Evolutionary conservation across 177 flowering plant species (phyloP).

Genomic region (Telopea speciosissima): DNA sequence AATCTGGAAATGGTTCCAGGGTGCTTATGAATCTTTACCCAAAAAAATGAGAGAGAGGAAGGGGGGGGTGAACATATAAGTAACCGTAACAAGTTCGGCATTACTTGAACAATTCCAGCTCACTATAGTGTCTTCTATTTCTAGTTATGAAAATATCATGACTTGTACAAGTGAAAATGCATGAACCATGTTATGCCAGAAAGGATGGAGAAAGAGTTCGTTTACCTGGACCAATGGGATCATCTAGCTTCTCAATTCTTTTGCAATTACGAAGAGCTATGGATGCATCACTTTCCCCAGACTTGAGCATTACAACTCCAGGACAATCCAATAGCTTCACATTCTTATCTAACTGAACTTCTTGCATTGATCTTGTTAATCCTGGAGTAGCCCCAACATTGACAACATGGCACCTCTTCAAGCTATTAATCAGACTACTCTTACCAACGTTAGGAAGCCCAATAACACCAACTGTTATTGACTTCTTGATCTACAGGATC

Average conservation of each 20-base stretch:
- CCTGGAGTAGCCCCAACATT: slow-evolving; percentile 98
- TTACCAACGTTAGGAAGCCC: slow-evolving; percentile 98
- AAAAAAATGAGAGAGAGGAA: too few species aligned
- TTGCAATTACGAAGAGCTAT: slow-evolving; percentile 90
- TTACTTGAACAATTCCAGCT: too few species aligned
- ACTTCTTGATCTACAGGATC: slow-evolving; percentile 77
- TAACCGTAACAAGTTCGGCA: too few species aligned
- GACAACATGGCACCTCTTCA: slow-evolving; percentile 84
- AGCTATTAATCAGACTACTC: slow-evolving; percentile 92
- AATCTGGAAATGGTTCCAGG: too few species aligned
- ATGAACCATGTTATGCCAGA: background rate
- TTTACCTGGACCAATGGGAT: slow-evolving; percentile 81
- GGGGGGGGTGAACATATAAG: too few species aligned
- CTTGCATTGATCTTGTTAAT: slow-evolving; percentile 92
- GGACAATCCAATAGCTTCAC: slow-evolving; percentile 94
- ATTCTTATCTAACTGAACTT: slow-evolving; percentile 90
- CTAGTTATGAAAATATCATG: background rate
- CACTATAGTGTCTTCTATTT: too few species aligned
- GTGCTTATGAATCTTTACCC: too few species aligned
- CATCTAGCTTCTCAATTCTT: slow-evolving; percentile 90
- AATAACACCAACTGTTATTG: slow-evolving; percentile 88
- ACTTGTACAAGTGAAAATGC: background rate
- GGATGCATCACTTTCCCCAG: slow-evolving; percentile 63
- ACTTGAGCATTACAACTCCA: slow-evolving; percentile 88
- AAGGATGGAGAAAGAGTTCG: background rate